Evolutionary conservation across 1,139 yeast genomes (phyloP), one percentile per base, ranked within the genome.

Genomic region (Nakaseomyces glabratus): DNA sequence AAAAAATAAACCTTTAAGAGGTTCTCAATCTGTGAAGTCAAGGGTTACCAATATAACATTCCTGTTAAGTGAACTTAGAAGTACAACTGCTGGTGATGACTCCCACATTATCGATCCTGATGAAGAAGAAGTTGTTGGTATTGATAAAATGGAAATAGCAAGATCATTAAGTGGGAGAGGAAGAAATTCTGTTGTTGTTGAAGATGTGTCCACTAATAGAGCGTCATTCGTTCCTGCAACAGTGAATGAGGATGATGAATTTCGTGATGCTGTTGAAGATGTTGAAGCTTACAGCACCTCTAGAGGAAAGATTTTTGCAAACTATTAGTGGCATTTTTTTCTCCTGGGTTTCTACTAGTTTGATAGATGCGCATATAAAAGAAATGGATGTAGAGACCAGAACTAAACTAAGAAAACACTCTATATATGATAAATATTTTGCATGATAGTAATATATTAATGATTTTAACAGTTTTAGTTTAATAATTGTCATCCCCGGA

Each of bases 11-110:
- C 35, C 50, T 0, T 24, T 51, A 14, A 42, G 45, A 15, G 60
- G 58, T 2, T 48, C 61, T 3, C 60, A 55, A 37, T 56, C 61
- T 8, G 56, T 57, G 4, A 56, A 51, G 35, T 57, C 61, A 2
- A 50, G 49, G 33, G 52, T 57, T 4, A 57, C 61, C 8, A 55
- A 57, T 36, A 57, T 57, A 7, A 55, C 61, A 5, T 57, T 57
- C 35, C 43, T 57, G 25, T 40, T 57, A 12, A 49, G 49, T 32
- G 61, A 57, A 38, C 38, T 57, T 12, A 50, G 46, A 30, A 48
- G 44, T 25, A 36, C 36, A 23, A 36, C 44, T 10, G 42, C 40
- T 17, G 48, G 45, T 12, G 40, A 39, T 24, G 50, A 49, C 13
- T 40, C 45, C 14, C 51, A 43, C 25, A 49, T 57, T 21, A 41